These are phyloP conservation scores for Solidago caesia DNA, from an alignment of 129 eudicot genomes.

Conservation along the genomic window DNA sequence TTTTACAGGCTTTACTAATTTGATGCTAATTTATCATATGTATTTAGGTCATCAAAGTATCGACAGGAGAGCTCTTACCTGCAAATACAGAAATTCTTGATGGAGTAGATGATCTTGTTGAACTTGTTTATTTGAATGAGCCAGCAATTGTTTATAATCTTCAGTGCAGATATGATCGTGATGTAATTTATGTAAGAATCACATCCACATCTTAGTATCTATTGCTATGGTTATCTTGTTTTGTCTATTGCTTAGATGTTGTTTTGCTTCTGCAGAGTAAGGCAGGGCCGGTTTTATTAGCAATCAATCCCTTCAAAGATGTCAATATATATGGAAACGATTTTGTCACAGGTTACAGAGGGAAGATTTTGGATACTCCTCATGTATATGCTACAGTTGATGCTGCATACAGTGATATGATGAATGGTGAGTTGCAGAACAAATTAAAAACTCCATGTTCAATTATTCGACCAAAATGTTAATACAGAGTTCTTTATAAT, in stretches of 20 bases:
- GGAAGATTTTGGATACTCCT: constrained; percentile 67
- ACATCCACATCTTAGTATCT: background rate
- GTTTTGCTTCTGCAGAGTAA: constrained; percentile 56
- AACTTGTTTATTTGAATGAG: constrained; percentile 83
- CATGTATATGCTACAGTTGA: constrained; percentile 88
- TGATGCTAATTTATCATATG: constrained; percentile 16
- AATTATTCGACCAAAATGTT: background rate
- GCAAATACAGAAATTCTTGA: constrained; percentile 87
- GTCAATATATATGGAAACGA: constrained; percentile 58
- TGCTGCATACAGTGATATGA: constrained; percentile 72
- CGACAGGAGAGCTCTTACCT: constrained; percentile 64
- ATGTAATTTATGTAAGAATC: constrained; percentile 70
- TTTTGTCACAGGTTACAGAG: constrained; percentile 56
- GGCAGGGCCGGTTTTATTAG: constrained; percentile 85
- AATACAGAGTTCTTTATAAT: constrained; percentile 28
- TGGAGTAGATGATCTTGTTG: constrained; percentile 90
- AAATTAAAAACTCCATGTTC: background rate
- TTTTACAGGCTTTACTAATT: background rate
- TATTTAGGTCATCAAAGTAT: constrained; percentile 55
- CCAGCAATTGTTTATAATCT: constrained; percentile 91
- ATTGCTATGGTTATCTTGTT: constrained; percentile 3
- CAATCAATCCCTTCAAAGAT: constrained; percentile 87
- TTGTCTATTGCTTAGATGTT: constrained; percentile 25
- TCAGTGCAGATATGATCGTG: constrained; percentile 52
- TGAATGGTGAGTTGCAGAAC: constrained; percentile 48